Base-by-base conservation (phyloP, 225 moss, liverwort and hornwort genomes). In the Ulota crispa region DNA sequence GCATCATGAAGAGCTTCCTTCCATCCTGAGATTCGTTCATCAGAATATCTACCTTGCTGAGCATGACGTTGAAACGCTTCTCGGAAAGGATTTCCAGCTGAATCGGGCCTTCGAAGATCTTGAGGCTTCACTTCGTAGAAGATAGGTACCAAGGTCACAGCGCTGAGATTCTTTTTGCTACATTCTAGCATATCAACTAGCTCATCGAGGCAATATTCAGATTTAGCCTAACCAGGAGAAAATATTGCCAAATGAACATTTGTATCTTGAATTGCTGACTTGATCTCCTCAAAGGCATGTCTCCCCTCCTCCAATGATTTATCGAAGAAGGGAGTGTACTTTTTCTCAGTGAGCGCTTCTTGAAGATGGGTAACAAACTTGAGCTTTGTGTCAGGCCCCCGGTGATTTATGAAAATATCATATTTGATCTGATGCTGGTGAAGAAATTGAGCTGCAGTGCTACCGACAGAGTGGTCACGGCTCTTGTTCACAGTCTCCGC, bases 331-430 rank as follows among this genome's bases (percentile, higher is more conserved):
- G 86, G 63, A 36, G 0, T 80, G 69, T 64, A 73, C 2, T 7
- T 15, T 26, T 60, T 85, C 1, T 63, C 60, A 1, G 0, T 19
- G 1, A 88, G 83, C 45, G 64, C 76, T 1, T 67, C 59, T 30
- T 52, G 8, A 43, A 88, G 85, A 27, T 68, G 55, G 37, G 88
- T 32, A 21, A 85, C 77, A 37, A 88, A 85, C 0, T 0, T 15
- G 0, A 3, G 1, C 68, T 88, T 88, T 0, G 13, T 21, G 15
- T 88, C 85, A 39, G 77, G 37, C 16, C 85, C 82, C 30, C 85
- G 55, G 68, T 88, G 88, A 23, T 77, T 88, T 43, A 88, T 42
- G 76, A 88, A 88, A 9, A 88, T 15, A 53, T 85, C 72, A 71
- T 76, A 82, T 19, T 85, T 31, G 28, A 5, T 70, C 55, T 4